Evolutionary conservation across 1,284 basidiomycete species (phyloP).

Genomic region (Apiotrichum mycotoxinovorans): DNA sequence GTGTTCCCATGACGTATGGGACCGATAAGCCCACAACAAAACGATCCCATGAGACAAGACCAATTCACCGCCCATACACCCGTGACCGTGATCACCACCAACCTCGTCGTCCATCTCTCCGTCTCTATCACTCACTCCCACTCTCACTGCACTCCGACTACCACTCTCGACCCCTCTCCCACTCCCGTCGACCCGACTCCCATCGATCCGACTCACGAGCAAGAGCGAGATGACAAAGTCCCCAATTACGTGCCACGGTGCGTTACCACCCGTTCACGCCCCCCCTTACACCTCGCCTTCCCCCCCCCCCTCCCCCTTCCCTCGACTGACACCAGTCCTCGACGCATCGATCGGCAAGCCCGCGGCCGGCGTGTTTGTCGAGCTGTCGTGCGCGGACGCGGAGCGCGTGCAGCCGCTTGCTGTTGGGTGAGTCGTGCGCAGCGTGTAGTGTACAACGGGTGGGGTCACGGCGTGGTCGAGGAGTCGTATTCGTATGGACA

Average conservation of each 20-base stretch:
- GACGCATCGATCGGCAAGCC: conserved; percentile 80
- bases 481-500: background rate
- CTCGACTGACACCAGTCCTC: conserved; percentile 59
- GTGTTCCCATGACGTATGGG: no score
- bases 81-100: no score
- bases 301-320: background rate
- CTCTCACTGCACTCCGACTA: no score
- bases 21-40: no score
- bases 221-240: conserved; percentile 53
- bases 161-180: no score
- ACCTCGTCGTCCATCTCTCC: no score
- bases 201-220: no score
- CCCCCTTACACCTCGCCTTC: background rate
- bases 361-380: conserved; percentile 48
- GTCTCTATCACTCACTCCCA: no score
- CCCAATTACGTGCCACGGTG: conserved; percentile 85
- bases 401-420: conserved; percentile 52
- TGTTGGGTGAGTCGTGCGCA: conserved; percentile 60
- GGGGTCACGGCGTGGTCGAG: background rate
- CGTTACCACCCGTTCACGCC: conserved; percentile 19
- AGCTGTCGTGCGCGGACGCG: conserved; percentile 46
- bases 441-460: background rate
- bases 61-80: no score
- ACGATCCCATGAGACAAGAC: no score
- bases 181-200: no score